Evolutionary conservation across 257 asterid species (phyloP).

Genomic region (Solanum phureja): DNA sequence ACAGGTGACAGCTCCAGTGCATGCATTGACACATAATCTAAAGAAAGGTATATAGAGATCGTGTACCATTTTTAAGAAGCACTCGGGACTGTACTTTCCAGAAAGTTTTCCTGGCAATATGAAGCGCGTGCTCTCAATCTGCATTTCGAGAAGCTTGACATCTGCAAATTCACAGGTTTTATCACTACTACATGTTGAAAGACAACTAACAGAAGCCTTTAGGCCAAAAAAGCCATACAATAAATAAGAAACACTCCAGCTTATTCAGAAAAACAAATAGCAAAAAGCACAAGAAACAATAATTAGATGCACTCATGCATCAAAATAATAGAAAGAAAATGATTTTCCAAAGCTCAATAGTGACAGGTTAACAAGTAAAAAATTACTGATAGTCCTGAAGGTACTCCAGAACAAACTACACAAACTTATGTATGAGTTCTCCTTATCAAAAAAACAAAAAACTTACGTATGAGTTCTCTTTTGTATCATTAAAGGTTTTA

Average conservation of each 20-base stretch:
- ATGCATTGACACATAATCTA: background rate
- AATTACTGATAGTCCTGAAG: background rate
- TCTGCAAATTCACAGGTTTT: slow-evolving; percentile 36
- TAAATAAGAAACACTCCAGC: background rate
- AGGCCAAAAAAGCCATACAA: background rate
- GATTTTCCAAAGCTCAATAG: background rate
- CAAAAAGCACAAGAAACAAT: background rate
- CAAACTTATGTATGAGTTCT: background rate
- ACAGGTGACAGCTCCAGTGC: background rate
- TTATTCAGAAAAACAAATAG: background rate
- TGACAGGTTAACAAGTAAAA: background rate
- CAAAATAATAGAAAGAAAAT: background rate
- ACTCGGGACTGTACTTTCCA: slow-evolving; percentile 55
- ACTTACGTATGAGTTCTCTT: background rate
- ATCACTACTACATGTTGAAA: background rate
- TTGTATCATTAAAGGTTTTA: background rate
- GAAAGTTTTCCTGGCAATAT: slow-evolving; percentile 59
- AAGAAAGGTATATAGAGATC: background rate
- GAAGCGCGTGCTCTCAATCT: slow-evolving; percentile 50
- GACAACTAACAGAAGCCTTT: background rate
- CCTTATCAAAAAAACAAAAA: background rate
- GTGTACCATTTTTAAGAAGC: slow-evolving; percentile 80
- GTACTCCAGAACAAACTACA: background rate
- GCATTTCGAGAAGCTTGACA: slow-evolving; percentile 45
- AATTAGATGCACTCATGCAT: background rate